These are phyloP conservation scores for Xanthoconium stramineum DNA, from an alignment of 768 basidiomycete genomes.

Conservation along the genomic window DNA sequence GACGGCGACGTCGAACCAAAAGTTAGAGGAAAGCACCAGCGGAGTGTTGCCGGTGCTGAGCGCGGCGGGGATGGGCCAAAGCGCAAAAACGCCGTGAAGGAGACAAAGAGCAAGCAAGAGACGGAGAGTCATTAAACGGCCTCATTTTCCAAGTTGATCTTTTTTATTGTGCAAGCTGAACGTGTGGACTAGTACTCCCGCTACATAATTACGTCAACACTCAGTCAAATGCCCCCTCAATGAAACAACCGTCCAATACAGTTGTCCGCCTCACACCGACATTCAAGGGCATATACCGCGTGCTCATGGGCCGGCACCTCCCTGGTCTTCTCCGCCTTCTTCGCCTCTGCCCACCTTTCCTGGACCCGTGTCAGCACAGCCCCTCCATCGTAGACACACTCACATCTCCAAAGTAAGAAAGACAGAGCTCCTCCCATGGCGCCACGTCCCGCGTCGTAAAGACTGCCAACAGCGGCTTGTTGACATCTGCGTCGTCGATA, in stretches of 20 bases:
- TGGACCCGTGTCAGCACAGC: neutral
- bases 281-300: conserved; percentile 43
- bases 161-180: neutral
- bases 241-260: conserved; percentile 43
- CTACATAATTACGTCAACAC: too few relatives aligned
- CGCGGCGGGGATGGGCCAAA: conserved; percentile 34
- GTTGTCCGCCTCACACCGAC: conserved; percentile 49
- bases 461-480: conserved; percentile 65
- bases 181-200: too few relatives aligned
- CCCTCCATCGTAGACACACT: conserved; percentile 1
- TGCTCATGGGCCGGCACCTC: conserved; percentile 24
- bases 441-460: conserved; percentile 67
- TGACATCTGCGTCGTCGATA: conserved; percentile 70
- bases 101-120: conserved; percentile 11
- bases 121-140: neutral
- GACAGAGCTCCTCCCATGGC: conserved; percentile 68
- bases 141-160: neutral
- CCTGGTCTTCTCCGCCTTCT: neutral
- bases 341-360: conserved; percentile 25
- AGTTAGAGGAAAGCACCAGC: conserved; percentile 25
- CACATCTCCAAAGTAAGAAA: conserved; percentile 65
- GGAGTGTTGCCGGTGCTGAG: conserved; percentile 23
- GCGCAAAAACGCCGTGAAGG: conserved; percentile 7
- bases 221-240: too few relatives aligned
- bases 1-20: conserved; percentile 28